Percentiles rank a stretch among this genome's conserved stretches.
phyloP scores from a whole-genome alignment of 257 asterid genomes.

The Apocynum venetum region DNA sequence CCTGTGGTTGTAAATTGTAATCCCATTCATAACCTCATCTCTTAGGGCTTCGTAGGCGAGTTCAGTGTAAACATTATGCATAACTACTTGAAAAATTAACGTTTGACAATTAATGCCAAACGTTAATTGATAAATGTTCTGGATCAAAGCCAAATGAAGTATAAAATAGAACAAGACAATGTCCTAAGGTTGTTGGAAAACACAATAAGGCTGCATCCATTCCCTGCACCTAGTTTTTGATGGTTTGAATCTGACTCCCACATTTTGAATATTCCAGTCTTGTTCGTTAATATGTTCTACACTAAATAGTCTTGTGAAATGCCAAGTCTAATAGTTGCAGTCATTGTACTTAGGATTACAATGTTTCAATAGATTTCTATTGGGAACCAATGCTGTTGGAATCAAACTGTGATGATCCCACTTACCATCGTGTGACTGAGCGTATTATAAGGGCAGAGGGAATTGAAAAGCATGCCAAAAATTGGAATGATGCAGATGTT shows the following conservation, averaged over 20 bases:
- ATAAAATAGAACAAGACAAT: background rate
- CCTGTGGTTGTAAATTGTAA: background rate
- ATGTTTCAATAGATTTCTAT: conserved; percentile 56
- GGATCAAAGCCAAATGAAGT: background rate
- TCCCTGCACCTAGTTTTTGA: background rate
- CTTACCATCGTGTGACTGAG: conserved; percentile 19
- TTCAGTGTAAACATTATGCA: background rate
- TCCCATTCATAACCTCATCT: background rate
- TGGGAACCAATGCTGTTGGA: conserved; percentile 71
- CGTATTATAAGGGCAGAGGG: conserved; percentile 31
- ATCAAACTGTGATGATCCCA: conserved; percentile 47
- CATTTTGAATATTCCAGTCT: background rate
- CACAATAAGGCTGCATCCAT: background rate
- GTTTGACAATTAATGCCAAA: too few relatives aligned
- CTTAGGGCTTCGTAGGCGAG: too few relatives aligned
- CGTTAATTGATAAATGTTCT: too few relatives aligned
- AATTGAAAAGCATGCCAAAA: conserved; percentile 52
- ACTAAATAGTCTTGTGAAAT: background rate
- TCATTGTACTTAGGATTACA: conserved; percentile 40
- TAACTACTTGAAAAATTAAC: too few relatives aligned
- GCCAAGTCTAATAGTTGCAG: background rate
- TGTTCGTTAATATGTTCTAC: background rate
- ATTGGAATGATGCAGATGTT: conserved; percentile 61
- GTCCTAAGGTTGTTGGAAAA: background rate
- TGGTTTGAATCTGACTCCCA: background rate